A percentile compares a stretch with the other conserved stretches of the same genome.
These are phyloP conservation scores for Cladobotryum protrusum DNA, from an alignment of 2,329 filamentous ascomycete genomes.

Conservation along the genomic window DNA sequence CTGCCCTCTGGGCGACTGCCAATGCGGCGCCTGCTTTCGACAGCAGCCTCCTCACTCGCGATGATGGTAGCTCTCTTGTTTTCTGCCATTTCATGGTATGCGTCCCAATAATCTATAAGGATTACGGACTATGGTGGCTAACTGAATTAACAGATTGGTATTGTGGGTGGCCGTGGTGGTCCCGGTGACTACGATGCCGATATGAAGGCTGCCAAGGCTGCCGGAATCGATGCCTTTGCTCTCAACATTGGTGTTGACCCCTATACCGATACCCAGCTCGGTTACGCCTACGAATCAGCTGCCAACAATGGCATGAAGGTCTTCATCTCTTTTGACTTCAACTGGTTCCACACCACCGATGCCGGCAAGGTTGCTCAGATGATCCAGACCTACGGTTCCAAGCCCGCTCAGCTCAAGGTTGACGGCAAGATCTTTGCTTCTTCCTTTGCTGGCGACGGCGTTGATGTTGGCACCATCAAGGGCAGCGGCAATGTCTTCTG, in stretches of 20 bases:
- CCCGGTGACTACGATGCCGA: slow-evolving; percentile 41
- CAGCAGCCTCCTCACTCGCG: not conserved
- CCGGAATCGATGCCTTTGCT: slow-evolving; percentile 43
- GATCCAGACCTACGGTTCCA: slow-evolving; percentile 38
- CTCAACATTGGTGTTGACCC: slow-evolving; percentile 42
- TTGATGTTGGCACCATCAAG: slow-evolving; percentile 36
- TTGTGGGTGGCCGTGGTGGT: slow-evolving; percentile 35
- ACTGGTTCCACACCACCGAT: slow-evolving; percentile 35
- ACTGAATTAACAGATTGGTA: slow-evolving; percentile 34
- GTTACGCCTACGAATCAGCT: slow-evolving; percentile 42
- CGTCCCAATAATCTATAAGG: slow-evolving; percentile 33
- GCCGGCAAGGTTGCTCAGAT: slow-evolving; percentile 37
- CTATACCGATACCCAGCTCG: slow-evolving; percentile 39
- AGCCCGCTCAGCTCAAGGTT: slow-evolving; percentile 41
- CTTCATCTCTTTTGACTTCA: slow-evolving; percentile 52
- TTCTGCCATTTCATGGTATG: slow-evolving; percentile 24
- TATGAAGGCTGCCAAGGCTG: slow-evolving; percentile 38
- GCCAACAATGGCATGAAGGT: slow-evolving; percentile 43
- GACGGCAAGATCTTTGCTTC: slow-evolving; percentile 47
- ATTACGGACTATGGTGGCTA: not conserved
- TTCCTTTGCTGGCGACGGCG: slow-evolving; percentile 43
- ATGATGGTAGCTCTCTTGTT: not conserved
- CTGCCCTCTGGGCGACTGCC: not conserved
- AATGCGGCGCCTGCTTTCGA: not conserved
- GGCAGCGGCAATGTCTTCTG: slow-evolving; percentile 40